A percentile compares a stretch with the other conserved stretches of the same genome.
Evolutionary conservation across 805 yeast species (phyloP).

Genomic region (Candida methanosorbosa): DNA sequence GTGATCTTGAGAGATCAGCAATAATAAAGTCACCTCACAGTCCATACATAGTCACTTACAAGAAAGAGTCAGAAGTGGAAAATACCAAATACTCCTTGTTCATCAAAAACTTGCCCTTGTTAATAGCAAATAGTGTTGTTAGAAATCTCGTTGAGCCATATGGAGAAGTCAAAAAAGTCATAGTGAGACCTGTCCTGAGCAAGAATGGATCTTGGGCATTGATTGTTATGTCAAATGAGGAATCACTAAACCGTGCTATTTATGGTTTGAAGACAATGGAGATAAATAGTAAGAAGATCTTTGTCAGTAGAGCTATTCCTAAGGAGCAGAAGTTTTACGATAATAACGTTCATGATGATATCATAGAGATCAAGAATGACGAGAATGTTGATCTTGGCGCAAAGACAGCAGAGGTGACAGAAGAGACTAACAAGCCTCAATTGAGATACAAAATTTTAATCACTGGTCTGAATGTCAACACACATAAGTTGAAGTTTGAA

Average conservation of each 20-base stretch:
- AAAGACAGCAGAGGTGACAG: too few relatives aligned
- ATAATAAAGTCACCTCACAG: neutral
- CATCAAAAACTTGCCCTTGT: constrained; percentile 22
- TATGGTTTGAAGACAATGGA: constrained; percentile 17
- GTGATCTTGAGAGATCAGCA: too few relatives aligned
- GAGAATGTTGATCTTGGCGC: too few relatives aligned
- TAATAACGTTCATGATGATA: too few relatives aligned
- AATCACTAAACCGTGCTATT: constrained; percentile 18
- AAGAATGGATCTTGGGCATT: constrained; percentile 25
- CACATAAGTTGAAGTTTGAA: constrained; percentile 14
- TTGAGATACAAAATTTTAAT: constrained; percentile 14
- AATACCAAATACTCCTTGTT: constrained; percentile 22
- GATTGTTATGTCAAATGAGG: constrained; percentile 17
- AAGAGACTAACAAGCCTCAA: constrained; percentile 5
- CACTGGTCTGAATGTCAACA: constrained; percentile 15
- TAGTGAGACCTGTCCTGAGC: constrained; percentile 18
- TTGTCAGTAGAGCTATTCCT: constrained; percentile 25
- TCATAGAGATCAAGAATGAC: neutral
- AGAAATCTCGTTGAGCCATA: constrained; percentile 19
- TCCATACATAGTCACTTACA: neutral
- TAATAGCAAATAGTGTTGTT: constrained; percentile 15
- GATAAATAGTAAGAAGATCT: constrained; percentile 19
- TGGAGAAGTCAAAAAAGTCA: constrained; percentile 19
- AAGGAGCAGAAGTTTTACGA: constrained; percentile 23
- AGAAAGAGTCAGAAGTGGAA: constrained; percentile 13